Evolutionary conservation across 768 basidiomycete genomes (phyloP).

Genomic region (Pisolithus albus): DNA sequence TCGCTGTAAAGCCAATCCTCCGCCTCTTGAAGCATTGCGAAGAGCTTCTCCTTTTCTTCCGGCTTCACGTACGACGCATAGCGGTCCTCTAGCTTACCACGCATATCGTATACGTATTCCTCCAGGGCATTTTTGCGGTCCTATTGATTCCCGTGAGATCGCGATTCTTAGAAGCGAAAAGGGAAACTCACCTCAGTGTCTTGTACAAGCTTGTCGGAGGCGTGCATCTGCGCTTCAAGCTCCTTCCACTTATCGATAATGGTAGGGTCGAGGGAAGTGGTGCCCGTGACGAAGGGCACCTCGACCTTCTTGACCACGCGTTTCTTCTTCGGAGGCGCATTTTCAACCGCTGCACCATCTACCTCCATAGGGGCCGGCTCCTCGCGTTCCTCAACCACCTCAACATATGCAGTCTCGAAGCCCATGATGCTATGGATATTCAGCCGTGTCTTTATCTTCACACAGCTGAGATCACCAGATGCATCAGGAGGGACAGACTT

Average conservation of each 20-base stretch:
- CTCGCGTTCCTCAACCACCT: conserved; percentile 77
- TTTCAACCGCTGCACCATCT: conserved; percentile 38
- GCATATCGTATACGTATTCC: conserved; percentile 96
- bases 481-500: conserved; percentile 70
- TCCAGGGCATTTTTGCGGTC: conserved; percentile 98
- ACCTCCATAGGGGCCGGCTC: conserved; percentile 63
- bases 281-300: conserved; percentile 61
- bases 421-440: conserved; percentile 82
- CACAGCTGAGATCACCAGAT: conserved; percentile 67
- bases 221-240: conserved; percentile 83
- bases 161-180: neutral
- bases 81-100: conserved; percentile 84
- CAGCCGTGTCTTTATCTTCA: conserved; percentile 87
- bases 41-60: conserved; percentile 72
- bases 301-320: conserved; percentile 78
- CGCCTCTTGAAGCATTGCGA: conserved; percentile 62
- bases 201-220: conserved; percentile 90
- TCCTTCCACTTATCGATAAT: conserved; percentile 64
- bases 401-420: conserved; percentile 81
- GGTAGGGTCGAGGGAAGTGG: conserved; percentile 57
- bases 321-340: conserved; percentile 68
- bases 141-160: conserved; percentile 32
- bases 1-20: conserved; percentile 98
- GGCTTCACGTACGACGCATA: conserved; percentile 71
- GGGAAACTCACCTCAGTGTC: conserved; percentile 79